A percentile compares a stretch with the other conserved stretches of the same genome.
Conservation (phyloP, 805 yeast species). For the Kazachstania viticola region DNA sequence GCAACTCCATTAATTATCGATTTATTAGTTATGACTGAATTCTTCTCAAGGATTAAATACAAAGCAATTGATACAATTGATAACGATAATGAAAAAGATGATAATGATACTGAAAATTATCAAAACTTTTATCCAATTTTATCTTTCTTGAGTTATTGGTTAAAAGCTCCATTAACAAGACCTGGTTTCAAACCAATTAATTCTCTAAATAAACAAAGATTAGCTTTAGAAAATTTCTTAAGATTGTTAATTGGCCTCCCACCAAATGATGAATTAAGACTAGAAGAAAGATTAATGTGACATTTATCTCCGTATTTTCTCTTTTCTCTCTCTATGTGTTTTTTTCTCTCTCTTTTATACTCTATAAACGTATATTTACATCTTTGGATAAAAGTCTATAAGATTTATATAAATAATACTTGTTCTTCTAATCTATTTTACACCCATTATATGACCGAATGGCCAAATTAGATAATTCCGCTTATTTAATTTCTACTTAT, state of each 20-base stretch:
- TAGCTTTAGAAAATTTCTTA: constrained; percentile 82
- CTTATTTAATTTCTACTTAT: no score
- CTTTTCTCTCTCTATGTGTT: neutral
- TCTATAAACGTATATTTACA: no score
- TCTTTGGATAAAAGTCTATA: no score
- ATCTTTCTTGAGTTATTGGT: constrained; percentile 85
- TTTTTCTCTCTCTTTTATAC: neutral
- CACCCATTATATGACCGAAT: no score
- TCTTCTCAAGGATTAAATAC: constrained; percentile 76
- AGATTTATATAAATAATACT: no score
- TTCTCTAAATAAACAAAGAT: constrained; percentile 89
- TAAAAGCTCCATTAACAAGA: constrained; percentile 90
- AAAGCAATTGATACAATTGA: constrained; percentile 44
- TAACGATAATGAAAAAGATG: no score
- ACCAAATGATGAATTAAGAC: constrained; percentile 80
- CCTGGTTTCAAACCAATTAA: constrained; percentile 85
- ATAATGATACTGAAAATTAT: constrained; percentile 29
- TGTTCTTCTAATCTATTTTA: no score
- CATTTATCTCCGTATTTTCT: neutral
- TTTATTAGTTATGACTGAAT: constrained; percentile 80
- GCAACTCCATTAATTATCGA: constrained; percentile 94
- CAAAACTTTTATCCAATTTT: constrained; percentile 73
- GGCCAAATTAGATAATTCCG: no score
- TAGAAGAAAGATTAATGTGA: constrained; percentile 62
- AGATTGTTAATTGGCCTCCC: constrained; percentile 86